phyloP scores from a whole-genome alignment of 805 yeast species.

The Kazachstania bromeliacearum region DNA sequence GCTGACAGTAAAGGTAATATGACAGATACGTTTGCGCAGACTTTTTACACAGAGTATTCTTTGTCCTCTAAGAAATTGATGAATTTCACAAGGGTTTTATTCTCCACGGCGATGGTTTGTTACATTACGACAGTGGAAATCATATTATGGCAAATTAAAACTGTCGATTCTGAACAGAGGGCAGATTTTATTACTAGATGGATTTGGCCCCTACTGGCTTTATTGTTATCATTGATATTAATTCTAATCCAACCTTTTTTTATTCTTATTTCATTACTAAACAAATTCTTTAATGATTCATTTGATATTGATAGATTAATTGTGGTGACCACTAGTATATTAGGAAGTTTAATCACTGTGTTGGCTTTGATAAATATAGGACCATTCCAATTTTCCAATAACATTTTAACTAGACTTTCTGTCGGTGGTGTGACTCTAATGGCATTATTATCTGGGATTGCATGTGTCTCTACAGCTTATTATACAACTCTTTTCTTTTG shows the following conservation, averaged over 20 bases:
- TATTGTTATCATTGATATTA: conserved; percentile 14
- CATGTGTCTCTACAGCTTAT: conserved; percentile 26
- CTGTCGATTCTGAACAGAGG: conserved; percentile 12
- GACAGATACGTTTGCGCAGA: conserved; percentile 16
- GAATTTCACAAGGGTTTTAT: conserved; percentile 15
- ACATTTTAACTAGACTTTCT: conserved; percentile 26
- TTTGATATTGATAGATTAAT: conserved; percentile 17
- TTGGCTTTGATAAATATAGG: conserved; percentile 19
- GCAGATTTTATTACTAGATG: conserved; percentile 16
- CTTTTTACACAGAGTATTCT: conserved; percentile 25
- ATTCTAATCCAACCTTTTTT: conserved; percentile 26
- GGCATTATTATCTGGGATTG: conserved; percentile 28
- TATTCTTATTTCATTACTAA: conserved; percentile 20
- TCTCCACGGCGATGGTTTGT: conserved; percentile 21
- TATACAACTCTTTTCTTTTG: conserved; percentile 17
- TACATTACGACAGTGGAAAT: conserved; percentile 26
- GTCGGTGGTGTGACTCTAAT: conserved; percentile 26
- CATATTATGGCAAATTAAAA: conserved; percentile 25
- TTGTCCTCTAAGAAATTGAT: conserved; percentile 19
- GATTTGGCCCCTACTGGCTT: conserved; percentile 25
- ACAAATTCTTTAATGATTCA: conserved; percentile 25
- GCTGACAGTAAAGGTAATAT: conserved; percentile 7
- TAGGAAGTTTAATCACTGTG: conserved; percentile 9
- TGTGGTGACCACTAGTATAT: conserved; percentile 12
- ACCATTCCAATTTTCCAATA: conserved; percentile 22